Evolutionary conservation across 2,329 filamentous ascomycete genomes (phyloP).

Genomic region (Neonectria neomacrospora): DNA sequence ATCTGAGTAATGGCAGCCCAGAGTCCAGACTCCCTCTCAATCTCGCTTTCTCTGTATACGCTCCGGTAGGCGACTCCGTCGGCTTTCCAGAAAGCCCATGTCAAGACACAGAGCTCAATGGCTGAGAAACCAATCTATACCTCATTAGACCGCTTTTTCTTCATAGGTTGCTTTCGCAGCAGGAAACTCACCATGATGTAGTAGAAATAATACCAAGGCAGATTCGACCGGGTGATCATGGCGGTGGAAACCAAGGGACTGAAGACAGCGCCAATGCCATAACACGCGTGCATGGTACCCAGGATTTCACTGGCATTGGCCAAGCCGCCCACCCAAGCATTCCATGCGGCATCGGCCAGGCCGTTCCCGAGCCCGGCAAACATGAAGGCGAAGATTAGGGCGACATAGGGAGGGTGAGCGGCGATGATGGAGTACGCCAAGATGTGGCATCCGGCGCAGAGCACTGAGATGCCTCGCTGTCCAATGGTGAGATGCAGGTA

Average conservation of each 20-base stretch:
- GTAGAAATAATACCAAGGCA: conserved; percentile 79
- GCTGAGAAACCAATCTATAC: conserved; percentile 30
- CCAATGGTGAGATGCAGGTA: conserved; percentile 44
- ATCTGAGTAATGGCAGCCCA: conserved; percentile 52
- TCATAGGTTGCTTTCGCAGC: not conserved
- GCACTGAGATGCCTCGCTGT: conserved; percentile 67
- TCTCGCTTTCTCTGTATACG: conserved; percentile 37
- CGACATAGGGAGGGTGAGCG: conserved; percentile 74
- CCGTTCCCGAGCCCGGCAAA: conserved; percentile 78
- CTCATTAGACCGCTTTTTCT: conserved; percentile 48
- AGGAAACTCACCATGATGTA: conserved; percentile 72
- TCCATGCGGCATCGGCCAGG: conserved; percentile 66
- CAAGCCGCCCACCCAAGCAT: conserved; percentile 72
- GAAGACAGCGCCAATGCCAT: conserved; percentile 74
- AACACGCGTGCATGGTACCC: conserved; percentile 75
- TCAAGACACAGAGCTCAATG: conserved; percentile 18
- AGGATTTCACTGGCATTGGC: conserved; percentile 75
- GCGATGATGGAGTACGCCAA: conserved; percentile 72
- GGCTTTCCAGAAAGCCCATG: not conserved
- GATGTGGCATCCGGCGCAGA: conserved; percentile 70
- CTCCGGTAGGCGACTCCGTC: conserved; percentile 27
- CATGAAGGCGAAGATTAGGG: conserved; percentile 72
- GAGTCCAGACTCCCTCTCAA: conserved; percentile 37
- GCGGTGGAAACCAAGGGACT: conserved; percentile 77
- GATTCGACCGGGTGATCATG: conserved; percentile 70